A percentile compares a stretch with the other conserved stretches of the same genome.
Conservation (phyloP, 768 basidiomycete species). For the Thelephora ganbajun region DNA sequence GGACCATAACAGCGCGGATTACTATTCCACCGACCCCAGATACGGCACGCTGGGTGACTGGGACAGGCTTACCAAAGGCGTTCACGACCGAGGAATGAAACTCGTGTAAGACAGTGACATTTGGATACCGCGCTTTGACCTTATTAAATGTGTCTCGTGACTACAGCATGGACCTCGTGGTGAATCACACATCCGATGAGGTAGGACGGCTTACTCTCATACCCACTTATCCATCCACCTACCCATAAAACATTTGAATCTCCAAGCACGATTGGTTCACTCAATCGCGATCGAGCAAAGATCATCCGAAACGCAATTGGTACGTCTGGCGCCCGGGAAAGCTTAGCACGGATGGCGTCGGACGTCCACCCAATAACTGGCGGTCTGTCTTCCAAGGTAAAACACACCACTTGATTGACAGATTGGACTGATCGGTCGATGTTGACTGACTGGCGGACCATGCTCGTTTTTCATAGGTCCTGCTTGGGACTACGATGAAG, state of each 20-base stretch:
- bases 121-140: not conserved
- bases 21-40: slow-evolving; percentile 44
- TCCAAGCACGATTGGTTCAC: slow-evolving; percentile 59
- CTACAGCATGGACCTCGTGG: slow-evolving; percentile 70
- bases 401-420: not conserved
- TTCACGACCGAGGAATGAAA: slow-evolving; percentile 55
- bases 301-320: slow-evolving; percentile 56
- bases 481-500: slow-evolving; percentile 57
- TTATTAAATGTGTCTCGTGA: not conserved
- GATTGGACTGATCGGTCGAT: not conserved
- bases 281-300: slow-evolving; percentile 35
- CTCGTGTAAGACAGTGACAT: slow-evolving; percentile 35
- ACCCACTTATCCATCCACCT: not conserved
- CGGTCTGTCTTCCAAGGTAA: slow-evolving; percentile 48
- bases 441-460: not conserved
- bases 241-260: not conserved
- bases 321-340: slow-evolving; percentile 60
- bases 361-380: slow-evolving; percentile 65
- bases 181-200: slow-evolving; percentile 61
- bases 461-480: slow-evolving; percentile 26
- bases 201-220: slow-evolving; percentile 15
- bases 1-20: slow-evolving; percentile 39
- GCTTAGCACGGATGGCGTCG: slow-evolving; percentile 35
- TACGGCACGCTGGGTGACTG: slow-evolving; percentile 54
- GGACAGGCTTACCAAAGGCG: slow-evolving; percentile 36